These are phyloP conservation scores for Phragmites australis DNA, from an alignment of 176 grass and related monocot species.

Conservation along the genomic window DNA sequence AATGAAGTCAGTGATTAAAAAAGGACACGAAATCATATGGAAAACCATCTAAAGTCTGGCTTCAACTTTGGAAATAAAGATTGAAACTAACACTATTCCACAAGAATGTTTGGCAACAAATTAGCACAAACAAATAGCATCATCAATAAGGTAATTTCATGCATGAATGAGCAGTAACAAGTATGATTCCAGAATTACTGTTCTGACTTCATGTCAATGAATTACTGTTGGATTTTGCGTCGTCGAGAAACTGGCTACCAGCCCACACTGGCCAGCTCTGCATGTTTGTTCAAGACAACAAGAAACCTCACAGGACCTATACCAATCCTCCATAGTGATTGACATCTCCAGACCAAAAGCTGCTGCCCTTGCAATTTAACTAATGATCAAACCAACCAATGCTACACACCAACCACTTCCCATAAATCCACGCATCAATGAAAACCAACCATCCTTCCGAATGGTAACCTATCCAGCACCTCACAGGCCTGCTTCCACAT, in stretches of 20 bases:
- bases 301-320: constrained; percentile 11
- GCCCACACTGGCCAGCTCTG: not conserved
- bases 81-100: not conserved
- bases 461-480: constrained; percentile 7
- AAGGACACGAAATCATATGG: not conserved
- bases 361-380: constrained; percentile 15
- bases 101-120: not conserved
- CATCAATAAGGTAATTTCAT: not conserved
- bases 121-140: not conserved
- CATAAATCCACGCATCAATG: constrained; percentile 34
- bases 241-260: too few species aligned
- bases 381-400: constrained; percentile 36
- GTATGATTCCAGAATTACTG: not conserved
- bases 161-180: not conserved
- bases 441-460: constrained; percentile 21
- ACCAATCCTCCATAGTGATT: constrained; percentile 16
- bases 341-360: constrained; percentile 22
- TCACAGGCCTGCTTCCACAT: constrained; percentile 28
- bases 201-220: not conserved
- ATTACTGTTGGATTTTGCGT: not conserved
- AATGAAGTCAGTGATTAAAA: not conserved
- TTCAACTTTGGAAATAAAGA: not conserved
- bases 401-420: constrained; percentile 20
- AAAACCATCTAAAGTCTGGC: not conserved
- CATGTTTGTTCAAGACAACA: constrained; percentile 26